Evolutionary conservation across 2,329 filamentous ascomycete genomes (phyloP), one percentile per base, ranked within the genome.

Genomic region (Zymoseptoria tritici): DNA sequence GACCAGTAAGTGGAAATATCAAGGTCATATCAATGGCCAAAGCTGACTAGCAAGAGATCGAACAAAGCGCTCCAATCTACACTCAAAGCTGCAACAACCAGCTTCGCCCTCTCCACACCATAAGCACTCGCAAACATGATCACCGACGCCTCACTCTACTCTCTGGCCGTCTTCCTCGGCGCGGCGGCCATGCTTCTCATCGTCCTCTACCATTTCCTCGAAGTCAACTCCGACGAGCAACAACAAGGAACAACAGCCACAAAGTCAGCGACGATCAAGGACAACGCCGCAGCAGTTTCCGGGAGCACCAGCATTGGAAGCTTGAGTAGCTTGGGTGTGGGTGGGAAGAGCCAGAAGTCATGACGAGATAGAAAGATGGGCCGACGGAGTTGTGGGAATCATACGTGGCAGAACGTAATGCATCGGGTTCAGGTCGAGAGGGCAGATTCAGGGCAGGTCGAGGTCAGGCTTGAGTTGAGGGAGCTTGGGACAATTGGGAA

Each of bases 161-260:
- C 84, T 64, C 85, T 99, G 29, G 92, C 94, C 75, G 86, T 97
- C 75, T 93, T 97, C 75, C 89, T 99, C 61, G 94, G 94, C 78
- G 89, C 86, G 58, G 84, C 87, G 49, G 86, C 93, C 64, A 93
- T 97, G 90, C 80, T 97, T 52, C 83, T 99, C 63, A 97, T 97
- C 66, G 86, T 99, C 29, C 78, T 96, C 26, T 97, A 99, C 78
- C 91, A 97, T 76, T 97, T 95, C 78, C 86, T 99, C 70, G 93
- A 97, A 75, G 84, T 96, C 79, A 97, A 99, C 73, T 85, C 90
- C n/a, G 80, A 82, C 54, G 64, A 66, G 26, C 64, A 64, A 49
- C 11, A 58, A 46, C 13, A 20, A 16, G 54, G 19, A n/a, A 20
- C 19, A 52, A 21, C n/a, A 26, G 49, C 49, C 13, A 3, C 36